These are phyloP conservation scores for Epichloe bromicola DNA, from an alignment of 2,329 filamentous ascomycete species.

Conservation along the genomic window DNA sequence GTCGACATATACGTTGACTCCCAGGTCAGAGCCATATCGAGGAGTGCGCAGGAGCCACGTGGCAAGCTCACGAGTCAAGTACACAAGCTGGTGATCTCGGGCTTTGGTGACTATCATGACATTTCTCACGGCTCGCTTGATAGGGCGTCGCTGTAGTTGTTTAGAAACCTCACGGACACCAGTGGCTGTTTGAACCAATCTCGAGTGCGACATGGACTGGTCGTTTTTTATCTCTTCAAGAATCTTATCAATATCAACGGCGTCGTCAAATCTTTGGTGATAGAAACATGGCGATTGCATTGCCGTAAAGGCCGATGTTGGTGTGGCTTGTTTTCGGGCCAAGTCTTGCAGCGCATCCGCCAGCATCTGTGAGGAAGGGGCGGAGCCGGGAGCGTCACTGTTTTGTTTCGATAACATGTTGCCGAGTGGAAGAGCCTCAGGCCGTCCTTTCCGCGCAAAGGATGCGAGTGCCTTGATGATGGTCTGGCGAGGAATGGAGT, in stretches of 20 bases:
- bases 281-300: slow-evolving; percentile 94
- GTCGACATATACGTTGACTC: slow-evolving; percentile 96
- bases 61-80: slow-evolving; percentile 74
- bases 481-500: slow-evolving; percentile 60
- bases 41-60: slow-evolving; percentile 82
- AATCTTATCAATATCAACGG: slow-evolving; percentile 88
- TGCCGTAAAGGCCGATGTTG: slow-evolving; percentile 37
- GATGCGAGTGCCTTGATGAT: slow-evolving; percentile 73
- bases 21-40: slow-evolving; percentile 77
- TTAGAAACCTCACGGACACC: slow-evolving; percentile 92
- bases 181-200: slow-evolving; percentile 88
- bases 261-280: slow-evolving; percentile 91
- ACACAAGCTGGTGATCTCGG: slow-evolving; percentile 83
- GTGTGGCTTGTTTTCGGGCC: slow-evolving; percentile 26
- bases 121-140: slow-evolving; percentile 82
- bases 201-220: slow-evolving; percentile 84
- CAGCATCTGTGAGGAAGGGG: slow-evolving; percentile 46
- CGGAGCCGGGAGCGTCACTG: slow-evolving; percentile 26
- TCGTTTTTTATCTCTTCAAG: slow-evolving; percentile 86
- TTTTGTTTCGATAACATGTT: slow-evolving; percentile 40
- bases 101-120: slow-evolving; percentile 99
- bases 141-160: slow-evolving; percentile 81
- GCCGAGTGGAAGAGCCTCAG: slow-evolving; percentile 49
- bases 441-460: slow-evolving; percentile 44
- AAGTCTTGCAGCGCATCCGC: slow-evolving; percentile 47